Evolutionary conservation across 2,329 filamentous ascomycete genomes (phyloP).

Genomic region (Alternaria arbusti): DNA sequence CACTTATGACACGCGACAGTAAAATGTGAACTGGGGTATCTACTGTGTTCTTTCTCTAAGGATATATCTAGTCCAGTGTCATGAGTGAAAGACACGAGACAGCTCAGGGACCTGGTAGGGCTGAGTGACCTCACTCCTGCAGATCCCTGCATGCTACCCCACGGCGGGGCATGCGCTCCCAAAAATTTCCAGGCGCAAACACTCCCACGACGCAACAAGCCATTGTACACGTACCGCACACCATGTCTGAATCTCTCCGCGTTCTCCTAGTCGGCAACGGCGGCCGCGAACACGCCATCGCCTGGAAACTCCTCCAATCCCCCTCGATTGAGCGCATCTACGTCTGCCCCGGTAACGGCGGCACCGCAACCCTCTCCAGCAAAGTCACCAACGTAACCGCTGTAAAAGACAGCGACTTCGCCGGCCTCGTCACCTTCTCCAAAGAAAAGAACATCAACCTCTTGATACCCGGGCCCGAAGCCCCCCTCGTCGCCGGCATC

Average conservation of each 20-base stretch:
- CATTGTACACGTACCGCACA: slow-evolving; percentile 3
- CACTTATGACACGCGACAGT: neutral
- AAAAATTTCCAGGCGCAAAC: slow-evolving; percentile 24
- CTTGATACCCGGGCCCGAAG: slow-evolving; percentile 89
- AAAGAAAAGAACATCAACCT: slow-evolving; percentile 77
- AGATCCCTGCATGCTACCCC: slow-evolving; percentile 25
- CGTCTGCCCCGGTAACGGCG: slow-evolving; percentile 80
- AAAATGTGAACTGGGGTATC: neutral
- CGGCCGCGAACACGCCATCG: slow-evolving; percentile 90
- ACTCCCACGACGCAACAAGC: neutral
- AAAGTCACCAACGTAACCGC: slow-evolving; percentile 70
- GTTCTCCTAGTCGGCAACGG: slow-evolving; percentile 91
- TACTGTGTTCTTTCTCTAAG: neutral
- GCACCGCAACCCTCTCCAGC: slow-evolving; percentile 60
- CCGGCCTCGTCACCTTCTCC: slow-evolving; percentile 76
- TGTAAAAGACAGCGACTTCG: slow-evolving; percentile 78
- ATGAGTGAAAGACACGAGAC: neutral
- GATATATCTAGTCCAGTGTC: neutral
- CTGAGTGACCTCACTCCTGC: slow-evolving; percentile 22
- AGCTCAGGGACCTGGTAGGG: slow-evolving; percentile 9
- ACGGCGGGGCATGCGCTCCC: slow-evolving; percentile 23
- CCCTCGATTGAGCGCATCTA: slow-evolving; percentile 76
- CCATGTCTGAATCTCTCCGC: slow-evolving; percentile 37
- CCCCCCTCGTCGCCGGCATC: slow-evolving; percentile 89
- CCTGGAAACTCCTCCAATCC: slow-evolving; percentile 91